phyloP scores from a whole-genome alignment of 2,329 filamentous ascomycete species.

The Penicillium nordicum region DNA sequence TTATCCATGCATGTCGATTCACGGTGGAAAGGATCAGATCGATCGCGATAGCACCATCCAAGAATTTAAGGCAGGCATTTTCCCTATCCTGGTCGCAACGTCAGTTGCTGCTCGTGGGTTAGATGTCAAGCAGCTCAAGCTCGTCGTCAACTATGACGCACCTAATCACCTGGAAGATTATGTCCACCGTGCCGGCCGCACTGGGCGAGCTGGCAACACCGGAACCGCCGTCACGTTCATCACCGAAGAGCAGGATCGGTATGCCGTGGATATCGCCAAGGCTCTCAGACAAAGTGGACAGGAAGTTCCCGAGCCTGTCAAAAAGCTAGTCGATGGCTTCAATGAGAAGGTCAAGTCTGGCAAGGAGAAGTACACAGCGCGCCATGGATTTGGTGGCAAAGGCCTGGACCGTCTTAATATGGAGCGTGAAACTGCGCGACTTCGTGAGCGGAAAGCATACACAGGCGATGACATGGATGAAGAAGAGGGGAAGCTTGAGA shows the following conservation, averaged over 20 bases:
- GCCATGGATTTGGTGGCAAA: slow-evolving; percentile 89
- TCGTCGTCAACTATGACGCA: slow-evolving; percentile 93
- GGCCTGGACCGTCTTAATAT: slow-evolving; percentile 88
- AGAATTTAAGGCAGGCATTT: slow-evolving; percentile 87
- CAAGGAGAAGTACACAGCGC: slow-evolving; percentile 72
- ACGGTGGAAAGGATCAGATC: slow-evolving; percentile 89
- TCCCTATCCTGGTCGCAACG: slow-evolving; percentile 88
- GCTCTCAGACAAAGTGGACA: slow-evolving; percentile 90
- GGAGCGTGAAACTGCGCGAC: slow-evolving; percentile 80
- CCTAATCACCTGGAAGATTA: slow-evolving; percentile 96
- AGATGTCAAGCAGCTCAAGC: slow-evolving; percentile 91
- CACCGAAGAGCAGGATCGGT: slow-evolving; percentile 86
- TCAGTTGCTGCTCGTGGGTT: slow-evolving; percentile 92
- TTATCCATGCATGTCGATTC: slow-evolving; percentile 89
- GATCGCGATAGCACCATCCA: slow-evolving; percentile 89
- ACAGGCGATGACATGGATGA: slow-evolving; percentile 72
- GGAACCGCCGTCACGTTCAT: slow-evolving; percentile 94
- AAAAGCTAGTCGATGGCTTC: slow-evolving; percentile 64
- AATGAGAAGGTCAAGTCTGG: slow-evolving; percentile 88
- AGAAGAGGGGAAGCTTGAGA: slow-evolving; percentile 69
- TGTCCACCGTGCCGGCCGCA: slow-evolving; percentile 89
- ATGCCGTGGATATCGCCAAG: slow-evolving; percentile 81
- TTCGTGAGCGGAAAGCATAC: slow-evolving; percentile 82
- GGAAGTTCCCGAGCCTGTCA: slow-evolving; percentile 67
- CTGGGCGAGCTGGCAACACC: slow-evolving; percentile 88